Base-by-base conservation (phyloP, 2,329 filamentous ascomycete species). In the Xylariaceae sp. region DNA sequence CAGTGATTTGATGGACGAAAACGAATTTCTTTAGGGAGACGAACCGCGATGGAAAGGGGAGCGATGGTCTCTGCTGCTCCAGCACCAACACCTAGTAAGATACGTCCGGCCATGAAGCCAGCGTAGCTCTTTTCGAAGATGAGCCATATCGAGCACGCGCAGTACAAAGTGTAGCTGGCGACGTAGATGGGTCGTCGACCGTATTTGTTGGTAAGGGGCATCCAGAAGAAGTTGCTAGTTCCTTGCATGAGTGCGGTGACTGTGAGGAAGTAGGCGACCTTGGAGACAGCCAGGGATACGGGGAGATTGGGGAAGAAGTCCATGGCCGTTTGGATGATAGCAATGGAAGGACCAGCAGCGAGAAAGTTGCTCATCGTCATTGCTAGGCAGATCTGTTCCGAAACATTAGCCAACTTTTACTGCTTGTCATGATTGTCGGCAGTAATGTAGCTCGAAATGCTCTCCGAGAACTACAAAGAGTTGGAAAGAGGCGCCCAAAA, bases 331-430 rank as follows among this genome's bases (percentile, higher is more conserved):
- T 64, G 51, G 9, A 72, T 57, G 31, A 79, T 71, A 40, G 72
- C 73, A 22, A 78, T 69, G 3, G 69, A 68, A 3, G 75, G 74
- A 0, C 70, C 55, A n/a, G 73, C 76, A 0, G 74, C 73, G 4
- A 79, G 59, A 48, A 78, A 78, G 55, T 78, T 79, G 59, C 68
- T 74, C 57, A 78, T 66, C 45, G 76, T 64, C 63, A 79, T 77
- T 39, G 74, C 73, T 3, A 71, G 45, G 52, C 71, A 77, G 26
- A 77, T 66, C n/a, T n/a, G n/a, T n/a, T n/a, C n/a, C n/a, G n/a
- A n/a, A n/a, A n/a, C n/a, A n/a, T n/a, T n/a, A n/a, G n/a, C n/a
- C n/a, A n/a, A n/a, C n/a, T n/a, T n/a, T n/a, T n/a, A n/a, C n/a
- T n/a, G n/a, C n/a, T n/a, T n/a, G n/a, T n/a, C n/a, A n/a, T n/a